Percentiles rank a stretch among this genome's conserved stretches.
These are phyloP conservation scores for Smithsoniella earleae DNA, from an alignment of 163 green algal species.

Conservation along the genomic window DNA sequence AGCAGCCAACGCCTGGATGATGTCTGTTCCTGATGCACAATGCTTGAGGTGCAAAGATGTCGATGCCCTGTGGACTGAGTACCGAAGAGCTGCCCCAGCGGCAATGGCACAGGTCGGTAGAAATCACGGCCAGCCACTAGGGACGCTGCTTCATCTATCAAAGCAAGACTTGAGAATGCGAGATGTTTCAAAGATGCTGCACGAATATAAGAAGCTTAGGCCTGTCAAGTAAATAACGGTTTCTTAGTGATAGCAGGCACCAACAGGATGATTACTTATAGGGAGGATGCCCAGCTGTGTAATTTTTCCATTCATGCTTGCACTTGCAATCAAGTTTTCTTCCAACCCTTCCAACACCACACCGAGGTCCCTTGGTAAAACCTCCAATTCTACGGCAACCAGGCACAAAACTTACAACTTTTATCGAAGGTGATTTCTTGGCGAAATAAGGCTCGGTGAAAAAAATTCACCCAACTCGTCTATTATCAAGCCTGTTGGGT, in stretches of 20 bases:
- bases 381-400: no score
- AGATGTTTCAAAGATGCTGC: background rate
- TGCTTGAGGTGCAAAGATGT: conserved; percentile 24
- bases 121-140: background rate
- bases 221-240: background rate
- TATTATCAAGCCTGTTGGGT: no score
- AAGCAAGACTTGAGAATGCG: conserved; percentile 19
- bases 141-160: conserved; percentile 1
- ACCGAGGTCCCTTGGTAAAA: no score
- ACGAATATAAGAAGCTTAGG: conserved; percentile 15
- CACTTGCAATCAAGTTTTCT: no score
- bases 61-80: conserved; percentile 20
- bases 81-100: background rate
- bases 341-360: no score
- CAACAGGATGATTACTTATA: no score
- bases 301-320: no score
- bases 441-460: no score
- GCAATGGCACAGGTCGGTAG: conserved; percentile 5
- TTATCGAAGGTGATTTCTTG: no score
- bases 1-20: background rate
- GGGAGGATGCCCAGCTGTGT: no score
- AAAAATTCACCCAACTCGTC: no score
- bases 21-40: background rate
- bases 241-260: background rate
- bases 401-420: no score